A percentile compares a stretch with the other conserved stretches of the same genome.
Conservation (phyloP, 352 stramenopile species). For the Phytopythium mirpurense region DNA sequence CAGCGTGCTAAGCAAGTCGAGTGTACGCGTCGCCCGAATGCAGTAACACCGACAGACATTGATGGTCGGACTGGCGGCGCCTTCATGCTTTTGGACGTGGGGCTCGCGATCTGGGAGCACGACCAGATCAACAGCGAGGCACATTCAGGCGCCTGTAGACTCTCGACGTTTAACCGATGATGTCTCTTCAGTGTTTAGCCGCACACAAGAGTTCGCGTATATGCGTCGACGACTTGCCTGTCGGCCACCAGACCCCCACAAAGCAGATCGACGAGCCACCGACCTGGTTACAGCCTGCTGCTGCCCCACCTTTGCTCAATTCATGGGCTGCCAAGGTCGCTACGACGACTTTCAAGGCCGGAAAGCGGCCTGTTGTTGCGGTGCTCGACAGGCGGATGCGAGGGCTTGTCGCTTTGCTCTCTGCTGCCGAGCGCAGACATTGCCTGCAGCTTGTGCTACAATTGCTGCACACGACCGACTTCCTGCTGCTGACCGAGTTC, state of each 20-base stretch:
- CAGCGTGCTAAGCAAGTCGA: neutral
- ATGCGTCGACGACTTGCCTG: too few relatives aligned
- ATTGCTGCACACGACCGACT: constrained; percentile 17
- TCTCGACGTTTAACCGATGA: neutral
- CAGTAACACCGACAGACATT: neutral
- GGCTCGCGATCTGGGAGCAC: constrained; percentile 14
- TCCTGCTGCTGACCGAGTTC: constrained; percentile 19
- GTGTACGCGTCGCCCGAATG: neutral
- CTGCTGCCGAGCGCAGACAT: constrained; percentile 1
- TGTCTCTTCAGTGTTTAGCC: too few relatives aligned
- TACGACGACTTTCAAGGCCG: neutral
- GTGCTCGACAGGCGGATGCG: neutral
- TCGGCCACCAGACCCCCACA: too few relatives aligned
- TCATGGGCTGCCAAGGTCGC: neutral
- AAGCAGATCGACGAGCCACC: too few relatives aligned
- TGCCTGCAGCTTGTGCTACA: constrained; percentile 11
- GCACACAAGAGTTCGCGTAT: too few relatives aligned
- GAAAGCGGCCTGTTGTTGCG: too few relatives aligned
- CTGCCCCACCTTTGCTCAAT: neutral
- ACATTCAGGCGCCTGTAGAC: neutral
- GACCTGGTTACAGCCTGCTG: too few relatives aligned
- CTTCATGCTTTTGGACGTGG: constrained; percentile 3
- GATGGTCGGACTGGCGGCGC: neutral
- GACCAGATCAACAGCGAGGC: neutral
- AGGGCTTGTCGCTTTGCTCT: neutral